Evolutionary conservation across 108 stramenopile genomes (phyloP).

Genomic region (Cylindrotheca closterium): DNA sequence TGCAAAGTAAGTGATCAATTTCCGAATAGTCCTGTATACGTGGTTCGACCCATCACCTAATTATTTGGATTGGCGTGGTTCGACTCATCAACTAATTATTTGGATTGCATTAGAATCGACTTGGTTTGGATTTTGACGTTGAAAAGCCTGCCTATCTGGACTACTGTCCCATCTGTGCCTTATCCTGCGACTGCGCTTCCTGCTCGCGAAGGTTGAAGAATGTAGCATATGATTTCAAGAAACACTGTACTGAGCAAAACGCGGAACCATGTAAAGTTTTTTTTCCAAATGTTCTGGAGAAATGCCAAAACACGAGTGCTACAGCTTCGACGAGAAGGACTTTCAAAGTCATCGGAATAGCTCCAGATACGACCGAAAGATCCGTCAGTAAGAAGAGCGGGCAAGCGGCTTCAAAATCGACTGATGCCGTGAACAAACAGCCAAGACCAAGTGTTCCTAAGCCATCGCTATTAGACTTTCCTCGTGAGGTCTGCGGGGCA

Average conservation of each 20-base stretch:
- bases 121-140: conserved; percentile 9
- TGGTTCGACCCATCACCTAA: neutral
- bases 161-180: conserved; percentile 44
- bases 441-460: conserved; percentile 39
- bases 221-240: conserved; percentile 26
- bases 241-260: conserved; percentile 6
- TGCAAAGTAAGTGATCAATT: conserved; percentile 37
- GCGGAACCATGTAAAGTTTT: conserved; percentile 1
- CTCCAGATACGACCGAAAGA: too few species aligned
- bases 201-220: conserved; percentile 20
- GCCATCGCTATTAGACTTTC: conserved; percentile 64
- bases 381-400: too few species aligned
- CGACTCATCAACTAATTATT: neutral
- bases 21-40: neutral
- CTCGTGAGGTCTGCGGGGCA: conserved; percentile 44
- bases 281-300: conserved; percentile 14
- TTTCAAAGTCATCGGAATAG: too few species aligned
- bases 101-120: conserved; percentile 9
- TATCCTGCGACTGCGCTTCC: conserved; percentile 19
- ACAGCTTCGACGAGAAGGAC: too few species aligned
- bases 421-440: conserved; percentile 6
- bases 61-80: neutral
- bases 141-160: conserved; percentile 1
- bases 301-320: conserved; percentile 6
- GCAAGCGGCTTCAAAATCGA: too few species aligned